phyloP scores from a whole-genome alignment of 345 rosid species.

The Iberis pinnata region DNA sequence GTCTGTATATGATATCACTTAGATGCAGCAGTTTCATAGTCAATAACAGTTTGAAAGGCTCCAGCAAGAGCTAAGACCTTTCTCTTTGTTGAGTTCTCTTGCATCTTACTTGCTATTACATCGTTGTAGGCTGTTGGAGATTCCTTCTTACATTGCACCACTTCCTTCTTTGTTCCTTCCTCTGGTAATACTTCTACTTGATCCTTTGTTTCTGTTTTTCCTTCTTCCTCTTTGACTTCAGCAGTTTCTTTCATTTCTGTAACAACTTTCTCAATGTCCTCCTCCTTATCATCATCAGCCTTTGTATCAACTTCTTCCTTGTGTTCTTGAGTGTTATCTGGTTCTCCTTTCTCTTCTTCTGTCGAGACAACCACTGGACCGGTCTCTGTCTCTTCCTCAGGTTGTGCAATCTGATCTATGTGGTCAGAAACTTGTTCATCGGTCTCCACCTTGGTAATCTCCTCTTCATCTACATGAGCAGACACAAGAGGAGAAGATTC shows the following conservation, averaged over 20 bases:
- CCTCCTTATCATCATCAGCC: constrained; percentile 18
- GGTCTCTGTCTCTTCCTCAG: constrained; percentile 26
- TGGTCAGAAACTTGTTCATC: constrained; percentile 17
- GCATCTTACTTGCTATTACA: constrained; percentile 64
- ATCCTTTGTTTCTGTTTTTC: constrained; percentile 24
- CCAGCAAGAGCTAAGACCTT: constrained; percentile 82
- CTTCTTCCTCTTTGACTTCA: constrained; percentile 6
- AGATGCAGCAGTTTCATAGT: constrained; percentile 52
- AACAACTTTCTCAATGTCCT: neutral
- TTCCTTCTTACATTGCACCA: constrained; percentile 49
- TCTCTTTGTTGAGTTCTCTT: constrained; percentile 58
- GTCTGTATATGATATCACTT: too few species aligned
- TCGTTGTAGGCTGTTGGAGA: constrained; percentile 69
- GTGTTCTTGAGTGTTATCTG: constrained; percentile 19
- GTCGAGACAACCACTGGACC: constrained; percentile 6
- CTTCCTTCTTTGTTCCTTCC: constrained; percentile 24
- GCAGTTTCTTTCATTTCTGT: constrained; percentile 4
- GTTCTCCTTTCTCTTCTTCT: constrained; percentile 12
- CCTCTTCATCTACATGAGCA: constrained; percentile 27
- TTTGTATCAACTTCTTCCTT: constrained; percentile 19
- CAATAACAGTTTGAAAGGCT: constrained; percentile 88
- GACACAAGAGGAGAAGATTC: constrained; percentile 9
- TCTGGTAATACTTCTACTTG: constrained; percentile 44
- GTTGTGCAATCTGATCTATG: constrained; percentile 7
- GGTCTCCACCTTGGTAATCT: constrained; percentile 24